phyloP scores from a whole-genome alignment of 1,284 basidiomycete genomes.

The Irpex rosettiformis region DNA sequence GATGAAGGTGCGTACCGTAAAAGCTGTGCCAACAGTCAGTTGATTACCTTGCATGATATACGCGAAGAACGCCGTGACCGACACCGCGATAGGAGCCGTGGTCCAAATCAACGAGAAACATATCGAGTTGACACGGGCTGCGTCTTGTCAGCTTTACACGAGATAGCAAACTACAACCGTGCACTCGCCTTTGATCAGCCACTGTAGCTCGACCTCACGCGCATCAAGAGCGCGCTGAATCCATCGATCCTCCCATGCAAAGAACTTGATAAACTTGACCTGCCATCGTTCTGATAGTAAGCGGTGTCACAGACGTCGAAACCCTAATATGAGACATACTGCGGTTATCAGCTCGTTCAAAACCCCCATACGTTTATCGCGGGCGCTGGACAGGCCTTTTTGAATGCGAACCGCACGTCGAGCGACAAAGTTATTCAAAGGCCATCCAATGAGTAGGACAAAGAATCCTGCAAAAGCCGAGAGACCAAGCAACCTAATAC shows the following conservation, averaged over 20 bases:
- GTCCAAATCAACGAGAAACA: slow-evolving; percentile 65
- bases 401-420: slow-evolving; percentile 66
- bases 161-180: neutral
- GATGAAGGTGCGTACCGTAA: slow-evolving; percentile 49
- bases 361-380: slow-evolving; percentile 84
- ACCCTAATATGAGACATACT: slow-evolving; percentile 33
- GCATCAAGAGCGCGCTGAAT: slow-evolving; percentile 56
- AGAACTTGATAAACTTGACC: slow-evolving; percentile 86
- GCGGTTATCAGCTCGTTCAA: slow-evolving; percentile 83
- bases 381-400: slow-evolving; percentile 66
- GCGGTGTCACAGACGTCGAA: neutral
- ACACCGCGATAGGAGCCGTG: slow-evolving; percentile 64
- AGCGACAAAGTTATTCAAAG: slow-evolving; percentile 67
- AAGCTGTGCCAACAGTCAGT: slow-evolving; percentile 64
- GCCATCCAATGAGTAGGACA: slow-evolving; percentile 73
- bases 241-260: slow-evolving; percentile 81
- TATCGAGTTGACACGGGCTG: slow-evolving; percentile 63
- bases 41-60: slow-evolving; percentile 64
- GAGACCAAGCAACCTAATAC: slow-evolving; percentile 70
- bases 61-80: slow-evolving; percentile 62
- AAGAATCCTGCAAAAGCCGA: slow-evolving; percentile 84
- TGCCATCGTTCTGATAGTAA: slow-evolving; percentile 17
- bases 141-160: slow-evolving; percentile 5
- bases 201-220: slow-evolving; percentile 59
- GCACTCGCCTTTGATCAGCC: slow-evolving; percentile 62